Percentiles rank a stretch among this genome's conserved stretches.
Evolutionary conservation across 2,329 filamentous ascomycete genomes (phyloP).

Genomic region (Trichoderma breve): DNA sequence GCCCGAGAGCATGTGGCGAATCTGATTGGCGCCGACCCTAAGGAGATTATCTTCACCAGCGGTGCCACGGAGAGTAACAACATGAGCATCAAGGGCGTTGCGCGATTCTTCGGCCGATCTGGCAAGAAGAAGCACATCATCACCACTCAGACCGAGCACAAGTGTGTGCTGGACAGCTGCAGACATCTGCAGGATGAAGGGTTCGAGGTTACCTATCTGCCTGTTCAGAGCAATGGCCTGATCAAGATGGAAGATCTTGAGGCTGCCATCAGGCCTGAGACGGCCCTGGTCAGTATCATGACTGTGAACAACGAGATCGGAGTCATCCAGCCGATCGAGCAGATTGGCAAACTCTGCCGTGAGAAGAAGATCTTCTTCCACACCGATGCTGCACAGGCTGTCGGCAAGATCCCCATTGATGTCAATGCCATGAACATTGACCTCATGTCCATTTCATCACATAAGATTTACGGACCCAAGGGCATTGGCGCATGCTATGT

Average conservation of each 20-base stretch:
- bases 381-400: conserved; percentile 91
- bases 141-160: conserved; percentile 96
- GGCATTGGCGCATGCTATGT: conserved; percentile 96
- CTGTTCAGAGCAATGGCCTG: conserved; percentile 83
- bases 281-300: conserved; percentile 93
- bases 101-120: conserved; percentile 85
- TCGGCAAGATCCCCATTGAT: conserved; percentile 96
- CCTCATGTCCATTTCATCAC: conserved; percentile 96
- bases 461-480: conserved; percentile 98
- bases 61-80: conserved; percentile 99
- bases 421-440: conserved; percentile 98
- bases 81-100: conserved; percentile 98
- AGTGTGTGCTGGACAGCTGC: conserved; percentile 97
- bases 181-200: conserved; percentile 95
- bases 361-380: conserved; percentile 97
- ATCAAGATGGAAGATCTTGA: conserved; percentile 81
- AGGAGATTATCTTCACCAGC: conserved; percentile 98
- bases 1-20: conserved; percentile 79
- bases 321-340: conserved; percentile 92
- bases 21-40: conserved; percentile 89
- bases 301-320: conserved; percentile 99
- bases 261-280: conserved; percentile 86
- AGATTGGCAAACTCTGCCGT: conserved; percentile 91
- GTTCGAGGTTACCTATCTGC: conserved; percentile 94
- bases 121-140: conserved; percentile 99